These are phyloP conservation scores for Myrmaecium sp. DNA, from an alignment of 2,329 filamentous ascomycete genomes.

Conservation along the genomic window DNA sequence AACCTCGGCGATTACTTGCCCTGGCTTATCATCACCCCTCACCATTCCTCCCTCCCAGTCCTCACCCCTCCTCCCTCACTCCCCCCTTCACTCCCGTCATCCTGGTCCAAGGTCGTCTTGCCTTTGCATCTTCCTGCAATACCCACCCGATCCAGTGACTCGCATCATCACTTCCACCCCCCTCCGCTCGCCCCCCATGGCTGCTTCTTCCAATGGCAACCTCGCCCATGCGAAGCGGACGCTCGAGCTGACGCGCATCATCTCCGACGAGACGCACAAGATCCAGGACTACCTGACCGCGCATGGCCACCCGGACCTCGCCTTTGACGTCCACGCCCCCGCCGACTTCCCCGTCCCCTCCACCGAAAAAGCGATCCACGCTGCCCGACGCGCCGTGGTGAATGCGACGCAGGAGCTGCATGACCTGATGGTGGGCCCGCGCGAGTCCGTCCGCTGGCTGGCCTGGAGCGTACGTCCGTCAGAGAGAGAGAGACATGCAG, in stretches of 20 bases:
- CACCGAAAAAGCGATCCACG: slow-evolving; percentile 6
- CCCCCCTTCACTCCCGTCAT: too few relatives aligned
- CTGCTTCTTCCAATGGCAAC: too few relatives aligned
- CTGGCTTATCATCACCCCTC: too few relatives aligned
- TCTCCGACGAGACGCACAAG: slow-evolving; percentile 7
- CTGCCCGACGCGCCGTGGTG: slow-evolving; percentile 7
- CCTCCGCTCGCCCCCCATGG: neutral
- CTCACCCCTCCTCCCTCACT: too few relatives aligned
- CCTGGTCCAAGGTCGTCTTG: too few relatives aligned
- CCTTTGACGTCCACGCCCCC: slow-evolving; percentile 6
- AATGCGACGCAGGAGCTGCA: slow-evolving; percentile 9
- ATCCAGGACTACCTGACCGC: slow-evolving; percentile 6
- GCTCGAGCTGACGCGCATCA: slow-evolving; percentile 6
- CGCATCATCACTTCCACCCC: neutral
- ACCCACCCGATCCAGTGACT: neutral
- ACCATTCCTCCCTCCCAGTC: too few relatives aligned
- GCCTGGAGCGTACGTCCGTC: slow-evolving; percentile 8
- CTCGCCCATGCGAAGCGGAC: slow-evolving; percentile 3
- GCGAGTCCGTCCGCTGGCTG: slow-evolving; percentile 7
- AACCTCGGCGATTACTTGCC: too few relatives aligned
- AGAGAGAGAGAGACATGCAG: too few relatives aligned
- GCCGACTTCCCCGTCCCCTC: slow-evolving; percentile 7
- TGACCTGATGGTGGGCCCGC: slow-evolving; percentile 9
- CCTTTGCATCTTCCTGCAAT: slow-evolving; percentile 2
- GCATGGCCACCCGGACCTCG: slow-evolving; percentile 5